Evolutionary conservation across 208 protist genomes (phyloP).

Genomic region (Angomonas deanei): DNA sequence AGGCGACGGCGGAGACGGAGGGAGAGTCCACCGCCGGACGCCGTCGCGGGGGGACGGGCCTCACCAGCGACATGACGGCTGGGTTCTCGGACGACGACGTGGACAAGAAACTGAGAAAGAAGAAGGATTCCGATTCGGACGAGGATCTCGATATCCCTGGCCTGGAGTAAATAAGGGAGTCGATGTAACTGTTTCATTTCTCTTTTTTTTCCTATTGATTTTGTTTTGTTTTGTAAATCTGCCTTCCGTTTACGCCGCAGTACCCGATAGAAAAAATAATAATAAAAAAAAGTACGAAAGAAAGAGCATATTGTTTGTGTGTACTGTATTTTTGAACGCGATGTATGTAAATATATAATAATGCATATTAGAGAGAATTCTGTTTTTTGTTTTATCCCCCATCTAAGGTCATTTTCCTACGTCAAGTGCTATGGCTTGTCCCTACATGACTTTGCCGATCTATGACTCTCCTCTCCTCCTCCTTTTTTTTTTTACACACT

Average conservation of each 20-base stretch:
- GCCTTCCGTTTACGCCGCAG: no score
- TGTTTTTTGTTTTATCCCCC: no score
- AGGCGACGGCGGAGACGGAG: constrained; percentile 13
- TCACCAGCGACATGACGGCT: constrained; percentile 21
- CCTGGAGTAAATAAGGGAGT: constrained; percentile 20
- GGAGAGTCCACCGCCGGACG: constrained; percentile 7
- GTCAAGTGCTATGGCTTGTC: no score
- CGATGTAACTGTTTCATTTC: not conserved
- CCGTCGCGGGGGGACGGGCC: constrained; percentile 12
- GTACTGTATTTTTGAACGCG: no score
- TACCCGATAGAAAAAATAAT: no score
- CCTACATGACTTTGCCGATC: constrained; percentile 8
- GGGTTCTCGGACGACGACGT: constrained; percentile 39
- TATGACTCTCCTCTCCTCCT: constrained; percentile 5
- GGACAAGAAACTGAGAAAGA: constrained; percentile 22
- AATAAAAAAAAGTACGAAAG: no score
- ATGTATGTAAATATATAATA: no score
- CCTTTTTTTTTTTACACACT: constrained; percentile 3
- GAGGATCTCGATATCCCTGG: constrained; percentile 80
- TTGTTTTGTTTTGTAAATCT: constrained; percentile 3
- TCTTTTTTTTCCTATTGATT: constrained; percentile 9
- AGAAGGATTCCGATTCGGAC: constrained; percentile 40
- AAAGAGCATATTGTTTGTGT: no score
- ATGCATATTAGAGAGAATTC: no score
- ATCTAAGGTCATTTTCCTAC: no score